phyloP scores from a whole-genome alignment of 305 asterid species.

The Stenogyne calaminthoides region DNA sequence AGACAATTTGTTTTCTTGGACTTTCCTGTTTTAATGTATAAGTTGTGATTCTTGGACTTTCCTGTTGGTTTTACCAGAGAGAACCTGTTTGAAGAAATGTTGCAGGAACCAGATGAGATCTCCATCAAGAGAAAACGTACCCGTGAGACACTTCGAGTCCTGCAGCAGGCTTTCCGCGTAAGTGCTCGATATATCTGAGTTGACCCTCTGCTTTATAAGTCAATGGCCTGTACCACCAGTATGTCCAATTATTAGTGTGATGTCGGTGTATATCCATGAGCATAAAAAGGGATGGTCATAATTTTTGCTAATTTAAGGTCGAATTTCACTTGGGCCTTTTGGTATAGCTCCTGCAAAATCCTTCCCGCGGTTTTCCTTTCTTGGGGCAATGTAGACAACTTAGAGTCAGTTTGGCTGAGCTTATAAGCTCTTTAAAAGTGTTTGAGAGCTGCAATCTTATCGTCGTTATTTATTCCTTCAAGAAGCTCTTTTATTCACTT shows the following conservation, averaged over 20 bases:
- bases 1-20: too few species aligned
- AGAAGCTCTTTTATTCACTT: too few species aligned
- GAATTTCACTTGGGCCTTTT: too few species aligned
- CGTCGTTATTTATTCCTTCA: too few species aligned
- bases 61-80: constrained; percentile 54
- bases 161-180: constrained; percentile 84
- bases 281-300: background rate
- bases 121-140: constrained; percentile 75
- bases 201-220: background rate
- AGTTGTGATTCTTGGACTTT: constrained; percentile 24
- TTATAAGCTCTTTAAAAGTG: too few species aligned
- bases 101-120: constrained; percentile 87
- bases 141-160: constrained; percentile 70
- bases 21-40: background rate
- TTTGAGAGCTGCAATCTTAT: too few species aligned
- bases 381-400: too few species aligned
- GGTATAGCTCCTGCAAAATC: too few species aligned
- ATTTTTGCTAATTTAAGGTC: too few species aligned
- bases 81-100: constrained; percentile 72
- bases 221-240: background rate
- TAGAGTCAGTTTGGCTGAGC: too few species aligned
- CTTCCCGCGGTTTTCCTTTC: too few species aligned
- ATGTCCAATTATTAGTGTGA: background rate
- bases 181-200: constrained; percentile 30
- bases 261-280: background rate